Evolutionary conservation across 2,329 filamentous ascomycete species (phyloP).

Genomic region (Fusarium piperis): DNA sequence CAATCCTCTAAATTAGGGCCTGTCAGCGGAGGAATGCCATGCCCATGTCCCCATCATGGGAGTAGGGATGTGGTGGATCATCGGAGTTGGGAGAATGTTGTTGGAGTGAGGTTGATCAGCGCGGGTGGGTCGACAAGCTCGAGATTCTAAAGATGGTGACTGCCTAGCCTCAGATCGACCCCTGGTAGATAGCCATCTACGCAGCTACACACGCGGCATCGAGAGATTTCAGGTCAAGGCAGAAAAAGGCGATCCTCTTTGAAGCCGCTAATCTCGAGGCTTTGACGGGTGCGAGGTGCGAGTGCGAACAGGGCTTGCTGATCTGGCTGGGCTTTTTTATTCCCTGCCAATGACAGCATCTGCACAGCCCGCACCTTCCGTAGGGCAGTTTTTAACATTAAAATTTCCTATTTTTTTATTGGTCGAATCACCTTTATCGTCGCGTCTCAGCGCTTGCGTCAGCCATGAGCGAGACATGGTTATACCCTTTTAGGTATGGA

Average conservation of each 20-base stretch:
- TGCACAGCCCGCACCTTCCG: neutral
- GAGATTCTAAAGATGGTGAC: neutral
- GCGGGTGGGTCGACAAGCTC: neutral
- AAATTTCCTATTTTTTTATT: neutral
- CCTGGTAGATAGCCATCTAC: neutral
- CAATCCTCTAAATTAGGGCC: conserved; percentile 25
- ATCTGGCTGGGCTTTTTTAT: neutral
- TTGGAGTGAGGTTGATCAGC: neutral
- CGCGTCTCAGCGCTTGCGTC: neutral
- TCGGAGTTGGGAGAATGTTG: neutral
- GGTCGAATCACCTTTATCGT: neutral
- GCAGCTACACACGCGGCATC: neutral
- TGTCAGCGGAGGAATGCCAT: conserved; percentile 22
- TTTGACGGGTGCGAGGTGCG: conserved; percentile 4
- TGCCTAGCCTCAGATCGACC: neutral
- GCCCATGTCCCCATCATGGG: neutral
- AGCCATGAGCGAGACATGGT: neutral
- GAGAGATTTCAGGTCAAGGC: neutral
- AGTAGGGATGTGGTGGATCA: neutral
- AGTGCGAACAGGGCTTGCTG: neutral
- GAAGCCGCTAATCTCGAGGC: neutral
- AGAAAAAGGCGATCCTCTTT: neutral
- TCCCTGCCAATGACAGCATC: neutral
- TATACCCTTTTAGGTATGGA: neutral
- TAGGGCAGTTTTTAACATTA: neutral